These are phyloP conservation scores for Penicillium thymicola DNA, from an alignment of 2,329 filamentous ascomycete species.

Conservation along the genomic window DNA sequence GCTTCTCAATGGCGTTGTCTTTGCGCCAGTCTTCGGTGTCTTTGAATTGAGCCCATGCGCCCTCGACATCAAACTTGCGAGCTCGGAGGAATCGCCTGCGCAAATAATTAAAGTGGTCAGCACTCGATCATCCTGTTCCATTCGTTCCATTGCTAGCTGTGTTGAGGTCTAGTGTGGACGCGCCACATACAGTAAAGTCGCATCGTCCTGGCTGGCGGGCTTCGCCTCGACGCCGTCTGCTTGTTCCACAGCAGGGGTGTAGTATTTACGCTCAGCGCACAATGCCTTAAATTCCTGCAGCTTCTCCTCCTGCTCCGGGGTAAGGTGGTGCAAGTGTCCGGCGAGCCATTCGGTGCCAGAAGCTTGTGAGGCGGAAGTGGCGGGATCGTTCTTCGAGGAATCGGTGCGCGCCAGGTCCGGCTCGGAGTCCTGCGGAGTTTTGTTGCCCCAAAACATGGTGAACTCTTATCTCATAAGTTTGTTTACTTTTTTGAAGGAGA, in stretches of 20 bases:
- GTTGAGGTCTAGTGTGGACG: neutral
- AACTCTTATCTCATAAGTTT: neutral
- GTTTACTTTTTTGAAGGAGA: neutral
- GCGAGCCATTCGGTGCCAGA: constrained; percentile 38
- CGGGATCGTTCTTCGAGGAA: constrained; percentile 35
- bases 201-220: constrained; percentile 46
- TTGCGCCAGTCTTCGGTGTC: constrained; percentile 85
- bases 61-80: constrained; percentile 71
- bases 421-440: constrained; percentile 29
- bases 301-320: constrained; percentile 62
- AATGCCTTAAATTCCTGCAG: constrained; percentile 69
- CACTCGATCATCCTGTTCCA: neutral
- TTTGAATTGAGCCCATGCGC: constrained; percentile 79
- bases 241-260: constrained; percentile 32
- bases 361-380: constrained; percentile 36
- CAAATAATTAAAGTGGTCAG: neutral
- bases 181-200: constrained; percentile 45
- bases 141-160: neutral
- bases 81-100: constrained; percentile 78
- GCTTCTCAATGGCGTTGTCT: constrained; percentile 70
- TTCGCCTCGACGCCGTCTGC: constrained; percentile 30
- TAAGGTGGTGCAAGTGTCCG: constrained; percentile 80
- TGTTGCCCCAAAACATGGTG: constrained; percentile 33
- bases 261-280: constrained; percentile 60
- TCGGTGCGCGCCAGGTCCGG: constrained; percentile 27